Base-by-base conservation (phyloP, 371 early-diverging fungal genomes). In the Lichtheimia ornata region DNA sequence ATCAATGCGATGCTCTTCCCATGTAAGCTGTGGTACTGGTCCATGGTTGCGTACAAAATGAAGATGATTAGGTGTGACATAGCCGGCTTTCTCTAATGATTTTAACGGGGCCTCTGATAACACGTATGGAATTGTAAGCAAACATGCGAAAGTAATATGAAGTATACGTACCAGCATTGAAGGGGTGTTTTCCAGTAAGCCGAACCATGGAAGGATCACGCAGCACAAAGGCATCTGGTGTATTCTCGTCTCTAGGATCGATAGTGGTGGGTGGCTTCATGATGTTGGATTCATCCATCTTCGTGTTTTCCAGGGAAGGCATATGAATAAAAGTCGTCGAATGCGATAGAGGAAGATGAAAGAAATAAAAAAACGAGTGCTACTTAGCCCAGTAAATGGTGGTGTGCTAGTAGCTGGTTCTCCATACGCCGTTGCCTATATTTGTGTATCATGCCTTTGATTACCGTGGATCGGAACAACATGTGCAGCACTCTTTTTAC, bases 21-120 rank as follows among this genome's bases (percentile, higher is more conserved):
- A 74, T 35, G 79, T 73, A 51, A 90, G 69, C 50, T 84, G 67
- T 50, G 95, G 94, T 12, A 94, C 93, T 44, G 92, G 84, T 3
- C 93, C 88, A 69, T 95, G 95, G 79, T 93, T 93, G 42, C 95
- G 83, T 24, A 88, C 86, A 71, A 83, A 85, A 64, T 86, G 86
- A 25, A 86, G 58, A 17, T 80, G 64, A 18, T 61, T 70, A 17
- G 87, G 85, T 1, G 89, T 90, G 53, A 88, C 71, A 50, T 77
- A 86, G 2, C 80, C 84, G 40, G 71, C 54, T 42, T 76, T 67
- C 27, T 81, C 50, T 20, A 89, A 73, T 50, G 69, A 49, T 15
- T 69, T 66, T n/a, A 83, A 56, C 3, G 82, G 81, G n/a, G 86
- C 67, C 57, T 87, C 73, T 73, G 56, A 44, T 41, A 18, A 22